phyloP scores from a whole-genome alignment of 2,329 filamentous ascomycete species.

The Xylariaceae sp. region DNA sequence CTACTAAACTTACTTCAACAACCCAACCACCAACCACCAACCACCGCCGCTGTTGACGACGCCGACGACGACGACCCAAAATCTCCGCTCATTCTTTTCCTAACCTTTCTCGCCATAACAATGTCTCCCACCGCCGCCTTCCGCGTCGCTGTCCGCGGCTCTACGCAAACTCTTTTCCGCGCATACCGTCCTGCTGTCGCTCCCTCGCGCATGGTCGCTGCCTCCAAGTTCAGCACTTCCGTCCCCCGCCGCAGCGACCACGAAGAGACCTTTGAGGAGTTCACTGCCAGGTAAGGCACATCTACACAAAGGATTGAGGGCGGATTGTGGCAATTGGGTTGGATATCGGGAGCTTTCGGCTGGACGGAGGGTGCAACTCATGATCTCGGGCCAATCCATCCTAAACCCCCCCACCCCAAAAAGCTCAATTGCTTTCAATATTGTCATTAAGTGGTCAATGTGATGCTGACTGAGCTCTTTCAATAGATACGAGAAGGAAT shows the following conservation, averaged over 20 bases:
- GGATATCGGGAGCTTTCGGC: slow-evolving; percentile 8
- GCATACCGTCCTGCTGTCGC: slow-evolving; percentile 57
- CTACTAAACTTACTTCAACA: too few species aligned
- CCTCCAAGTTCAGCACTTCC: slow-evolving; percentile 60
- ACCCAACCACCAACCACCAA: slow-evolving; percentile 8
- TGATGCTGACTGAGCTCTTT: slow-evolving; percentile 37
- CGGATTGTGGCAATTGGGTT: background rate
- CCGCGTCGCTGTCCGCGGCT: slow-evolving; percentile 67
- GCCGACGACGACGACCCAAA: slow-evolving; percentile 9
- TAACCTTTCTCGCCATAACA: slow-evolving; percentile 25
- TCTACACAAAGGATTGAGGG: background rate
- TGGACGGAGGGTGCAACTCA: too few species aligned
- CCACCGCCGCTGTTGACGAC: slow-evolving; percentile 2
- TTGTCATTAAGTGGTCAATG: slow-evolving; percentile 16
- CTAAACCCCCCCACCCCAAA: too few species aligned
- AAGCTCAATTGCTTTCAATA: slow-evolving; percentile 26
- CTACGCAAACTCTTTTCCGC: slow-evolving; percentile 60
- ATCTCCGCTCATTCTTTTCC: background rate
- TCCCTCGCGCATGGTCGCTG: slow-evolving; percentile 50
- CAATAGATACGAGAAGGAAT: slow-evolving; percentile 96
- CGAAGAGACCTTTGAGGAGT: slow-evolving; percentile 99
- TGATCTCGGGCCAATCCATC: too few species aligned
- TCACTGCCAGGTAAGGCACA: slow-evolving; percentile 82
- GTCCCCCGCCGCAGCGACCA: slow-evolving; percentile 54
- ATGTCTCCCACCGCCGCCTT: slow-evolving; percentile 68